Evolutionary conservation across 495 filamentous ascomycete genomes (phyloP).

Genomic region (Halenospora varia): DNA sequence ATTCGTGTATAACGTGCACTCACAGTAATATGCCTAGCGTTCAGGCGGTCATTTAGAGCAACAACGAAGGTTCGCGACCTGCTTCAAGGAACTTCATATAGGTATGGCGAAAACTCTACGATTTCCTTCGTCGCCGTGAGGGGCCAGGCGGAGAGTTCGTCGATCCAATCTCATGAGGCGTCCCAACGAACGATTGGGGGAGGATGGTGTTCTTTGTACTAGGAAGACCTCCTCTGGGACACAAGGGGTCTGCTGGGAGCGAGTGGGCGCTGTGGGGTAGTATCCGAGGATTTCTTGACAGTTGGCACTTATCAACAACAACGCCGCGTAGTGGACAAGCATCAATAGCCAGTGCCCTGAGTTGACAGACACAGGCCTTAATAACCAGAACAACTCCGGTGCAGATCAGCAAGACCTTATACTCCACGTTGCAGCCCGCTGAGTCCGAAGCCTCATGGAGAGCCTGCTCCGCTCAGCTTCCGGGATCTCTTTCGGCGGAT

Average conservation of each 20-base stretch:
- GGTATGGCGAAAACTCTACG: no score
- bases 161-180: background rate
- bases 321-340: background rate
- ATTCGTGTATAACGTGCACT: background rate
- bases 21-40: background rate
- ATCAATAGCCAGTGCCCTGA: background rate
- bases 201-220: background rate
- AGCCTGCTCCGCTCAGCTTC: no score
- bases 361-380: no score
- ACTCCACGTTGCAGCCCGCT: background rate
- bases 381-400: background rate
- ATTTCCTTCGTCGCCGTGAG: background rate
- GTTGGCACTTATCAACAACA: background rate
- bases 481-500: background rate
- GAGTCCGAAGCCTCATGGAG: no score
- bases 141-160: no score
- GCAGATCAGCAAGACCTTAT: background rate
- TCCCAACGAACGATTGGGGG: background rate
- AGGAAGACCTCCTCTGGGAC: background rate
- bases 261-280: background rate
- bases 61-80: no score
- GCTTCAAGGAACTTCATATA: no score
- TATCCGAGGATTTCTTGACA: background rate
- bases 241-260: background rate
- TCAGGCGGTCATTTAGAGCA: background rate